Evolutionary conservation across 306 rosid genomes (phyloP).

Genomic region (Lupinus albus): DNA sequence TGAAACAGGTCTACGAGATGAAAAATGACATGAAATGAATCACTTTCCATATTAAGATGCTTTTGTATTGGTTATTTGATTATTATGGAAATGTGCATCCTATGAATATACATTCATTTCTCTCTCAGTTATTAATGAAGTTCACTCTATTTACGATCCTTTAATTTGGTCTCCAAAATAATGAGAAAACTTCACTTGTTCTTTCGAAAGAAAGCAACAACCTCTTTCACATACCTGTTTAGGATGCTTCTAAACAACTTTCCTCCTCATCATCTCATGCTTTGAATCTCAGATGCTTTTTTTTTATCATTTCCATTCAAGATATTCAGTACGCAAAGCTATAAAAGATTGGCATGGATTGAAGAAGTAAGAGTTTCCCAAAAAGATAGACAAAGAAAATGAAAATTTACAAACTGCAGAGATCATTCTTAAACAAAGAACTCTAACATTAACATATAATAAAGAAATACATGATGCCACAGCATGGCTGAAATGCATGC

Average conservation of each 20-base stretch:
- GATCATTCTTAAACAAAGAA: background rate
- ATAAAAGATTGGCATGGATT: background rate
- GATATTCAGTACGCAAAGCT: background rate
- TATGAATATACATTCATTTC: no score
- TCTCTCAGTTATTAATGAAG: no score
- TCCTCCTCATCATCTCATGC: background rate
- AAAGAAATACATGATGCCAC: constrained; percentile 32
- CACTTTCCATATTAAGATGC: background rate
- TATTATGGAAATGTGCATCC: no score
- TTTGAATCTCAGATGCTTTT: background rate
- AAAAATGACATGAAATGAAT: no score
- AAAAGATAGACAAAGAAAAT: background rate
- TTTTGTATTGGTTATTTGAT: background rate
- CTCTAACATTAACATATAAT: constrained; percentile 12
- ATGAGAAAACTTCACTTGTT: no score
- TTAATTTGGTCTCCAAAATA: no score
- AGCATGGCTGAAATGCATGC: constrained; percentile 40
- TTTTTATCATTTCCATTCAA: background rate
- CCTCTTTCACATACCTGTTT: no score
- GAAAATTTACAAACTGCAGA: background rate
- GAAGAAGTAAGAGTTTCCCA: background rate
- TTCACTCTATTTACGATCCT: no score
- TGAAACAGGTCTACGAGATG: no score
- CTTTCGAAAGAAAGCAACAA: no score
- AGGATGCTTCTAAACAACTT: constrained; percentile 4